These are phyloP conservation scores for Sporothrix humicola DNA, from an alignment of 2,329 filamentous ascomycete genomes.

Conservation along the genomic window DNA sequence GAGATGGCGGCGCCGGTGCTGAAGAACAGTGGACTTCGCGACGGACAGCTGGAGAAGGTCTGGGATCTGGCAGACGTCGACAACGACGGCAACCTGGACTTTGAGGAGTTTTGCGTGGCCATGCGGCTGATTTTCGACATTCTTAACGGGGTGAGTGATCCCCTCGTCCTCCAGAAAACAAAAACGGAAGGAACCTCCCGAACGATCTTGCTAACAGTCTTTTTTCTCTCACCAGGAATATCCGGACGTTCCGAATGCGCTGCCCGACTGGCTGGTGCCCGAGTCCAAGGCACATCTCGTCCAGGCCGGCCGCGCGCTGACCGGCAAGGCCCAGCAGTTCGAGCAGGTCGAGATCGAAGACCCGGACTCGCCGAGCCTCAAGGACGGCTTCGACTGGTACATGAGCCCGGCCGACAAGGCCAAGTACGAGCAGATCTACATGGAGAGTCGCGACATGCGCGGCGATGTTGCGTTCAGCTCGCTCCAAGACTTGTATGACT, in stretches of 20 bases:
- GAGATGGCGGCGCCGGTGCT: conserved; percentile 67
- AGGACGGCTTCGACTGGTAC: conserved; percentile 99
- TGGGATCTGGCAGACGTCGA: conserved; percentile 98
- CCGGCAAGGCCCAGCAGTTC: conserved; percentile 79
- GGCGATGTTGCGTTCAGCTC: conserved; percentile 82
- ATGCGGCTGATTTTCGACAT: conserved; percentile 98
- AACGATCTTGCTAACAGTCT: background rate
- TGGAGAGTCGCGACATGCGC: conserved; percentile 83
- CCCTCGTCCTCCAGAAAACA: no score
- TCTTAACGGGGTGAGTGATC: conserved; percentile 78
- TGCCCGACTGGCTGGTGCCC: conserved; percentile 96
- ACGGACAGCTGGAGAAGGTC: conserved; percentile 88
- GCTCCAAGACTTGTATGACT: conserved; percentile 83
- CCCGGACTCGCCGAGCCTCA: conserved; percentile 79
- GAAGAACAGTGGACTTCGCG: conserved; percentile 67
- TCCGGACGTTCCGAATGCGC: conserved; percentile 78
- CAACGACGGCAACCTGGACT: conserved; percentile 95
- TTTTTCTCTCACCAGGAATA: conserved; percentile 69
- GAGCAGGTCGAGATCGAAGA: conserved; percentile 75
- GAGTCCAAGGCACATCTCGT: conserved; percentile 93
- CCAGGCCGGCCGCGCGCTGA: conserved; percentile 79
- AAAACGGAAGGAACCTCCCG: no score
- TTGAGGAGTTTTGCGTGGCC: conserved; percentile 98
- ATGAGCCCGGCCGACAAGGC: conserved; percentile 90
- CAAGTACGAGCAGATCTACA: conserved; percentile 98